phyloP scores from a whole-genome alignment of 805 yeast species.

The Candida sphagnicola region DNA sequence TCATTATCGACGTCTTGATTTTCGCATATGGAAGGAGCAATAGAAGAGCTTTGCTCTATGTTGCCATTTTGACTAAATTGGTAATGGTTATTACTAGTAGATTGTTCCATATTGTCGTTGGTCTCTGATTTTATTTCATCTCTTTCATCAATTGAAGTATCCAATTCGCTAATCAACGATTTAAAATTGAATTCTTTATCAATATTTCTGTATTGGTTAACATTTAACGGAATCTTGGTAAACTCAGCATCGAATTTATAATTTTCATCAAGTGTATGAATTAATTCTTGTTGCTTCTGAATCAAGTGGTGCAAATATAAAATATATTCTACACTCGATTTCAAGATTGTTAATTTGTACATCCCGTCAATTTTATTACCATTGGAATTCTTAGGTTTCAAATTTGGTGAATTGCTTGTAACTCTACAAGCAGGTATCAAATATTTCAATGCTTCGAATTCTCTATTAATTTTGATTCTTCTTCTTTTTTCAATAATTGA shows the following conservation, averaged over 20 bases:
- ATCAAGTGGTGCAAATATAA: conserved; percentile 62
- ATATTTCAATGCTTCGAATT: conserved; percentile 75
- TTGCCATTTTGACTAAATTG: background rate
- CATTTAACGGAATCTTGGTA: conserved; percentile 52
- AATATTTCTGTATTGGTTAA: conserved; percentile 56
- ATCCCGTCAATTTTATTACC: conserved; percentile 53
- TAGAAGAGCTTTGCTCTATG: background rate
- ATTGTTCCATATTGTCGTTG: background rate
- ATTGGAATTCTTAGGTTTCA: conserved; percentile 15
- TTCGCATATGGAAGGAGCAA: background rate
- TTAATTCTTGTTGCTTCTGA: conserved; percentile 45
- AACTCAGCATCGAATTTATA: conserved; percentile 44
- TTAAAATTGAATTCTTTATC: conserved; percentile 54
- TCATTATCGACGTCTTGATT: conserved; percentile 1
- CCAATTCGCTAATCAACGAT: conserved; percentile 13
- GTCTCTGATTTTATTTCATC: background rate
- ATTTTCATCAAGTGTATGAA: conserved; percentile 16
- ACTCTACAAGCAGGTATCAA: conserved; percentile 73
- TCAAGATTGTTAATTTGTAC: conserved; percentile 77
- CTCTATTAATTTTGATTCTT: conserved; percentile 74
- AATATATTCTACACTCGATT: conserved; percentile 80
- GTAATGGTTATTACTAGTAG: background rate
- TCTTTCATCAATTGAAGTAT: background rate
- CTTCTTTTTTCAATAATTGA: conserved; percentile 78
- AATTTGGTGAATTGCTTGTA: conserved; percentile 27